Evolutionary conservation across 176 grass and related monocot species (phyloP).

Genomic region (Coix lacrymajobi): DNA sequence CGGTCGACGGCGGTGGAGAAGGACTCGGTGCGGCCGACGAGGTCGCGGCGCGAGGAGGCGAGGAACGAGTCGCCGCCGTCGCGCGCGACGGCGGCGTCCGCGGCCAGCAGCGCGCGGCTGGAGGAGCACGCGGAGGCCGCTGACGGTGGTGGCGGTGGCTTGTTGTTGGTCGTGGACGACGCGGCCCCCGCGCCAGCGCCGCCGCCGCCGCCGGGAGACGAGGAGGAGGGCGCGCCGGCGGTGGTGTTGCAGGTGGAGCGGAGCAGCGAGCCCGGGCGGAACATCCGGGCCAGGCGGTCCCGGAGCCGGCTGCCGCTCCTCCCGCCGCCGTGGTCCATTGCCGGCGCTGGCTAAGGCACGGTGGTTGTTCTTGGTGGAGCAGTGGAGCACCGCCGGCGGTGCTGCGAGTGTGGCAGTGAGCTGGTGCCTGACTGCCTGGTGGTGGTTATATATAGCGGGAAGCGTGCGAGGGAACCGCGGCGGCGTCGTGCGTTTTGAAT

Average conservation of each 20-base stretch:
- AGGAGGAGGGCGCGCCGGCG: constrained; percentile 6
- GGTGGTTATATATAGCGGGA: constrained; percentile 19
- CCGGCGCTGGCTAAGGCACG: too few species aligned
- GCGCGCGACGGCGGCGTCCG: constrained; percentile 1
- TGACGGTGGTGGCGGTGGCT: not conserved
- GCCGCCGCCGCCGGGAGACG: not conserved
- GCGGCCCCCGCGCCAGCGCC: too few species aligned
- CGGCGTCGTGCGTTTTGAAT: not conserved
- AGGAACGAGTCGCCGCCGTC: constrained; percentile 33
- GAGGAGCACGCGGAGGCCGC: constrained; percentile 44
- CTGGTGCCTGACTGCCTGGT: not conserved
- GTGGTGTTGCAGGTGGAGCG: constrained; percentile 74
- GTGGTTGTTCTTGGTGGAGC: not conserved
- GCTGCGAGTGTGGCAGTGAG: not conserved
- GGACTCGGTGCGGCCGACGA: constrained; percentile 49
- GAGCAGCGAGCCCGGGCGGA: constrained; percentile 53
- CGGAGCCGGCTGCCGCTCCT: constrained; percentile 56
- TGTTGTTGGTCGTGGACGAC: not conserved
- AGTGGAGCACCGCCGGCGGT: not conserved
- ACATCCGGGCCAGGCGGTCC: constrained; percentile 69
- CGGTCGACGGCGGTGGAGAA: constrained; percentile 50
- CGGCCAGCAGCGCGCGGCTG: constrained; percentile 43
- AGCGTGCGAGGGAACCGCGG: not conserved
- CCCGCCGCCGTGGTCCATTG: constrained; percentile 25
- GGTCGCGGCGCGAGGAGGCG: constrained; percentile 34